A percentile compares a stretch with the other conserved stretches of the same genome.
These are phyloP conservation scores for Elaeis oleifera DNA, from an alignment of 202 grass and related monocot genomes.

Conservation along the genomic window DNA sequence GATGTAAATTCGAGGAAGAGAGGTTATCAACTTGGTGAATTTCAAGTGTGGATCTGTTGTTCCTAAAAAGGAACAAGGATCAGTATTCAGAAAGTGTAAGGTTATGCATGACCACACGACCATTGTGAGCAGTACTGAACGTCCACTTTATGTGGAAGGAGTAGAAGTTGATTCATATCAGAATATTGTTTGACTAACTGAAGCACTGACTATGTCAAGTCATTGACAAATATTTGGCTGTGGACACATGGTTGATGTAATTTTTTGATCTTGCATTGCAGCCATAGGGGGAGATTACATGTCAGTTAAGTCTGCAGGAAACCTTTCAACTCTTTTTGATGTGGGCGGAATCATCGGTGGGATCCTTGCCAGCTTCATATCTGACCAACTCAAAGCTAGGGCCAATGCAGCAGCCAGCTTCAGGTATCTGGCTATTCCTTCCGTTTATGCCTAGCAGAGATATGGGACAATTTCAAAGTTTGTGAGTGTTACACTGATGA, in stretches of 20 bases:
- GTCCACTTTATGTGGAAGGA: no score
- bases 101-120: no score
- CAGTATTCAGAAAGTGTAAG: no score
- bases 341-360: constrained; percentile 76
- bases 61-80: no score
- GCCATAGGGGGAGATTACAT: constrained; percentile 60
- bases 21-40: no score
- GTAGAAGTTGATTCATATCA: no score
- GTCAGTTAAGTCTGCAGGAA: constrained; percentile 66
- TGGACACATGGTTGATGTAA: neutral
- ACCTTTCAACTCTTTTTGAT: constrained; percentile 72
- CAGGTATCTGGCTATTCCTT: constrained; percentile 56
- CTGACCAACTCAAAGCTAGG: constrained; percentile 71
- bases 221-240: no score
- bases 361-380: constrained; percentile 70
- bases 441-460: constrained; percentile 52
- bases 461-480: constrained; percentile 56
- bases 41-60: no score
- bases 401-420: constrained; percentile 68
- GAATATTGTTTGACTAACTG: no score
- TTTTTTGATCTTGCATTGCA: constrained; percentile 13
- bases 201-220: no score
- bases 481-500: constrained; percentile 57
- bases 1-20: no score
- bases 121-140: no score